Percentiles rank a stretch among this genome's conserved stretches.
Conservation (phyloP, 257 asterid genomes). For the Ocimum tenuiflorum region DNA sequence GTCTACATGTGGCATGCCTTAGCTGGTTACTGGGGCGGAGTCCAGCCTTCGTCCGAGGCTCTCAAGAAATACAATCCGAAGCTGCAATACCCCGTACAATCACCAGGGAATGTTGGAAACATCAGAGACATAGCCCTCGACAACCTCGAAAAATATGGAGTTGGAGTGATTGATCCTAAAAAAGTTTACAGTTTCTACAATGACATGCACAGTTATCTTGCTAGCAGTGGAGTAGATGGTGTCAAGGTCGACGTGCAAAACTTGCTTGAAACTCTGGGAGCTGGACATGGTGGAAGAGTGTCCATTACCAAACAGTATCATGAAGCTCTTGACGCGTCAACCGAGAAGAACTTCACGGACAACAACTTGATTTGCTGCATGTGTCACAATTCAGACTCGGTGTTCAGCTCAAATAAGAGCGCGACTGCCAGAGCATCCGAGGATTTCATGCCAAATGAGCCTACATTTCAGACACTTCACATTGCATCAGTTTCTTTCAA, state of each 20-base stretch:
- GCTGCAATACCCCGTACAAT: slow-evolving; percentile 47
- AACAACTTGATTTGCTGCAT: slow-evolving; percentile 55
- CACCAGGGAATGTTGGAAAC: slow-evolving; percentile 53
- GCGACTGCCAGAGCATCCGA: slow-evolving; percentile 61
- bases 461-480: slow-evolving; percentile 47
- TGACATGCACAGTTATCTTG: slow-evolving; percentile 62
- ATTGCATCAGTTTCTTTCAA: slow-evolving; percentile 48
- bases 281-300: slow-evolving; percentile 66
- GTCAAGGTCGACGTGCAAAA: slow-evolving; percentile 77
- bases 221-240: slow-evolving; percentile 56
- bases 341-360: slow-evolving; percentile 42
- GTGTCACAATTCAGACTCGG: slow-evolving; percentile 53
- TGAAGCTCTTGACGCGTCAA: slow-evolving; percentile 57
- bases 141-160: slow-evolving; percentile 55
- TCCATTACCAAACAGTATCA: slow-evolving; percentile 49
- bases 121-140: slow-evolving; percentile 51
- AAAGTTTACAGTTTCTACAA: slow-evolving; percentile 47
- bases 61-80: slow-evolving; percentile 53
- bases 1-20: slow-evolving; percentile 79
- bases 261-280: slow-evolving; percentile 47
- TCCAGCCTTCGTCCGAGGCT: slow-evolving; percentile 31
- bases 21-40: slow-evolving; percentile 80
- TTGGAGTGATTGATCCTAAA: slow-evolving; percentile 50
- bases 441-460: slow-evolving; percentile 59
- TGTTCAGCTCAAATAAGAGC: slow-evolving; percentile 44